phyloP scores from a whole-genome alignment of 345 rosid genomes.

The Theobroma cacao region DNA sequence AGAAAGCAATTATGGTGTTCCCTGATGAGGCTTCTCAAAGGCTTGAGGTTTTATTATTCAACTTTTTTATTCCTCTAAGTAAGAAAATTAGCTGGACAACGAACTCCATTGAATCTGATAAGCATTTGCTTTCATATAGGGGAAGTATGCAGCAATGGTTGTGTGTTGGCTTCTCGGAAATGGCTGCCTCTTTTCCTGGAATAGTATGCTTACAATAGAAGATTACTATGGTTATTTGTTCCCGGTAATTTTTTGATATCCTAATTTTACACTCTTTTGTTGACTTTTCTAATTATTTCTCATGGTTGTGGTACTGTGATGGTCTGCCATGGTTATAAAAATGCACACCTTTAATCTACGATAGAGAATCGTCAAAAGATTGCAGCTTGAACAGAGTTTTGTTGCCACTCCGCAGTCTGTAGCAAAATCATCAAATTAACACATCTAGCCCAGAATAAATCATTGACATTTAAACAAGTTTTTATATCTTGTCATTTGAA shows the following conservation, averaged over 20 bases:
- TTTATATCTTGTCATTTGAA: background rate
- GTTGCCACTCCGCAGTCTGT: background rate
- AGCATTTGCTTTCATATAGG: slow-evolving; percentile 35
- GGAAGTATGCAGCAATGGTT: slow-evolving; percentile 54
- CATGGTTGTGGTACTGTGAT: background rate
- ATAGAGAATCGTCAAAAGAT: background rate
- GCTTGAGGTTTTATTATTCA: slow-evolving; percentile 33
- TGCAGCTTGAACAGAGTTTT: background rate
- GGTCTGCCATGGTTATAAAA: background rate
- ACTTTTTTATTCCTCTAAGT: background rate
- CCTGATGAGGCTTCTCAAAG: slow-evolving; percentile 22
- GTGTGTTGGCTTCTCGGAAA: slow-evolving; percentile 81
- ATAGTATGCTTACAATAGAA: slow-evolving; percentile 74
- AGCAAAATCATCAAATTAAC: background rate
- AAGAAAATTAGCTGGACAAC: background rate
- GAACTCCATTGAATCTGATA: background rate
- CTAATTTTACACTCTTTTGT: background rate
- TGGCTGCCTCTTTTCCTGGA: slow-evolving; percentile 86
- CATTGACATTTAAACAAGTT: background rate
- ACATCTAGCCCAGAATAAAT: background rate
- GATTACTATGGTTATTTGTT: slow-evolving; percentile 65
- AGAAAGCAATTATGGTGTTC: slow-evolving; percentile 20
- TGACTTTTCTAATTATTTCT: background rate
- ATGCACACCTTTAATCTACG: background rate
- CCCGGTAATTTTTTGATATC: slow-evolving; percentile 43